Evolutionary conservation across 164 flowering plant species (phyloP).

Genomic region (Tetracentron sinense): DNA sequence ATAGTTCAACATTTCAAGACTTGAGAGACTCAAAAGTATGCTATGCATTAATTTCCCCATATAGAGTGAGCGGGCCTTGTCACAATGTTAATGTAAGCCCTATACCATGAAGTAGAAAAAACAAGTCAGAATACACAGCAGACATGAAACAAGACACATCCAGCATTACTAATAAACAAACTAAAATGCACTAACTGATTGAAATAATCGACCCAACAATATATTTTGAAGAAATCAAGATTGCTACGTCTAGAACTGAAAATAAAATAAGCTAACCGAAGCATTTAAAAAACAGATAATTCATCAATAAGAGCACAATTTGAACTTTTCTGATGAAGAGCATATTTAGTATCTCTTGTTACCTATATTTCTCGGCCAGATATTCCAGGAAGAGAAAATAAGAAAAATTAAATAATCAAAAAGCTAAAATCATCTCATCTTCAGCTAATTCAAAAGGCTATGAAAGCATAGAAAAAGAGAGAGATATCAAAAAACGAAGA

Average conservation of each 20-base stretch:
- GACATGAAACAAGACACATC: neutral
- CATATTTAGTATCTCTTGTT: too few relatives aligned
- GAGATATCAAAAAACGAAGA: too few relatives aligned
- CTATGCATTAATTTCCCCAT: conserved; percentile 13
- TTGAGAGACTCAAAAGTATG: neutral
- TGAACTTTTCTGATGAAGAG: too few relatives aligned
- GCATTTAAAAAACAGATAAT: neutral
- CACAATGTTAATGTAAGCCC: conserved; percentile 53
- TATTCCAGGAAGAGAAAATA: too few relatives aligned
- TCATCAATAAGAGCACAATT: too few relatives aligned
- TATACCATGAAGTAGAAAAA: conserved; percentile 37
- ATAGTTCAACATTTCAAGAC: neutral
- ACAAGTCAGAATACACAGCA: conserved; percentile 22
- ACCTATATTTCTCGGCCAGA: too few relatives aligned
- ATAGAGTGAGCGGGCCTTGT: conserved; percentile 27
- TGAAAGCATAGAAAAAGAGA: conserved; percentile 19
- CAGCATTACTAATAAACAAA: neutral
- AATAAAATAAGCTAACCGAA: too few relatives aligned
- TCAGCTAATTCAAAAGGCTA: neutral
- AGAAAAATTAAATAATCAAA: too few relatives aligned
- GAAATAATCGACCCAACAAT: neutral
- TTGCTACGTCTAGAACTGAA: too few relatives aligned
- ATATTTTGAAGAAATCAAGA: neutral
- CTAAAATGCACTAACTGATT: neutral
- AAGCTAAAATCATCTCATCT: neutral